phyloP scores from a whole-genome alignment of 139 green algal genomes.

The Edaphochlamys debaryana region DNA sequence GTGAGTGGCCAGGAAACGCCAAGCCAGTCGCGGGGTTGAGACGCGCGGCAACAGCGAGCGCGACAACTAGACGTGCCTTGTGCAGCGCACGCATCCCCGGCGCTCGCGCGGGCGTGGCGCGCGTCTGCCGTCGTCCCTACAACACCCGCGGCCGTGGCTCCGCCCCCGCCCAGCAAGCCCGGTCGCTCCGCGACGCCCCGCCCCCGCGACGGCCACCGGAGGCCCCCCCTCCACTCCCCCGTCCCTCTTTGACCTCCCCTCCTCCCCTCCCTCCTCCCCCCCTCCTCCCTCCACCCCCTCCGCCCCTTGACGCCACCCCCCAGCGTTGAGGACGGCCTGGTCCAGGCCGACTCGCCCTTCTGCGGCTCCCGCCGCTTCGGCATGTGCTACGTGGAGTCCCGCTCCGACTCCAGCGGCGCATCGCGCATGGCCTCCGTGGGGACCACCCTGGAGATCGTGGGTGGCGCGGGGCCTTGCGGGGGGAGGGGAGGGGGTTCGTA shows the following conservation, averaged over 20 bases:
- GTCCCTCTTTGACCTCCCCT: too few relatives aligned
- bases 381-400: slow-evolving; percentile 65
- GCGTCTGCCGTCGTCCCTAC: neutral
- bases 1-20: slow-evolving; percentile 17
- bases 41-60: too few relatives aligned
- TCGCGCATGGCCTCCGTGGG: slow-evolving; percentile 50
- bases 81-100: too few relatives aligned
- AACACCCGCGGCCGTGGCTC: neutral
- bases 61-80: too few relatives aligned
- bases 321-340: slow-evolving; percentile 72
- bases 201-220: too few relatives aligned
- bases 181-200: too few relatives aligned
- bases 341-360: slow-evolving; percentile 70
- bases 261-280: neutral
- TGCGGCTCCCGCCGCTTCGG: slow-evolving; percentile 60
- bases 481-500: too few relatives aligned
- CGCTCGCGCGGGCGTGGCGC: too few relatives aligned
- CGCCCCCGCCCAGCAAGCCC: too few relatives aligned
- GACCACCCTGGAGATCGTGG: slow-evolving; percentile 66
- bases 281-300: neutral
- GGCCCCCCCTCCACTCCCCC: too few relatives aligned
- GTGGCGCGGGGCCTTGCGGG: too few relatives aligned
- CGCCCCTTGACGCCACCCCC: too few relatives aligned
- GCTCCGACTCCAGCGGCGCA: neutral
- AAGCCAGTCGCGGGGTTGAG: neutral